These are phyloP conservation scores for Apiospora saccharicola DNA, from an alignment of 2,329 filamentous ascomycete species.

Conservation along the genomic window DNA sequence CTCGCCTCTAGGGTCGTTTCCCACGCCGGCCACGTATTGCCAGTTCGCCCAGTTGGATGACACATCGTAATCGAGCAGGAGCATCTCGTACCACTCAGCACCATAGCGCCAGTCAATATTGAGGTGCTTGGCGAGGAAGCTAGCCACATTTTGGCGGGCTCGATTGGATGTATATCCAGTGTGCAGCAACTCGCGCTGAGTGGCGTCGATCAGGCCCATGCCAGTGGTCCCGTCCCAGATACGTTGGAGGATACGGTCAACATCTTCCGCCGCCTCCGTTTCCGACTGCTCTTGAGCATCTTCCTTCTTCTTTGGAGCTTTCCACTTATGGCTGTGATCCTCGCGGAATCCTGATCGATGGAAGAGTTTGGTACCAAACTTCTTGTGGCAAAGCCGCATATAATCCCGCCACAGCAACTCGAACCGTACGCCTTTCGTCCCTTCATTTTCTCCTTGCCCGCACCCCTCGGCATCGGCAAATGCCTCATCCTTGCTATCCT, in stretches of 20 bases:
- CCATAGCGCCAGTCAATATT: constrained; percentile 81
- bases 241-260: constrained; percentile 59
- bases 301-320: constrained; percentile 46
- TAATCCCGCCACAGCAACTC: constrained; percentile 84
- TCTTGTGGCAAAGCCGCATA: constrained; percentile 77
- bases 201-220: constrained; percentile 79
- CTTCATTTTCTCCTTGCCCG: constrained; percentile 74
- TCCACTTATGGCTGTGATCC: constrained; percentile 57
- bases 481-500: constrained; percentile 62
- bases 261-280: constrained; percentile 50
- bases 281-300: constrained; percentile 43
- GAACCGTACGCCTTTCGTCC: constrained; percentile 73
- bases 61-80: constrained; percentile 79
- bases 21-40: constrained; percentile 83
- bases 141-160: constrained; percentile 78
- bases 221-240: constrained; percentile 75
- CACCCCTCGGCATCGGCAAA: constrained; percentile 61
- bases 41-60: constrained; percentile 83
- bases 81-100: constrained; percentile 82
- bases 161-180: constrained; percentile 84
- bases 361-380: constrained; percentile 73
- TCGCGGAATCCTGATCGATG: constrained; percentile 68
- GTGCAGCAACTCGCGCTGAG: constrained; percentile 74
- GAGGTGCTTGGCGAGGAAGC: constrained; percentile 76
- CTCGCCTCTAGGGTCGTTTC: constrained; percentile 77